A percentile compares a stretch with the other conserved stretches of the same genome.
These are phyloP conservation scores for Rhodotorula glutinis DNA, from an alignment of 1,284 basidiomycete species.

Conservation along the genomic window DNA sequence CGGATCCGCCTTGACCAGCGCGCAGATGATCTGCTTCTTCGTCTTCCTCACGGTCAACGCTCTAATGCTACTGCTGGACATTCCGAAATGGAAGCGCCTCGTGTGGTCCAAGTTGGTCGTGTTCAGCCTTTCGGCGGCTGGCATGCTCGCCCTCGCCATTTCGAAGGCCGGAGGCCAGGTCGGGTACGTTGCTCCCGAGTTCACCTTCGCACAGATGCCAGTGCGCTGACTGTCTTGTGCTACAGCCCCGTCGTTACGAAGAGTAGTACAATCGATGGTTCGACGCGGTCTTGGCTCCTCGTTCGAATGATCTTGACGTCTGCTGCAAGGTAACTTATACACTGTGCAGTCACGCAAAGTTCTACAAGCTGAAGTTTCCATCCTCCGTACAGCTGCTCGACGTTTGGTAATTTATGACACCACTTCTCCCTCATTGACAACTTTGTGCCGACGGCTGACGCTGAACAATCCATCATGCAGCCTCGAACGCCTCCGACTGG, in stretches of 20 bases:
- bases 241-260: conserved; percentile 12
- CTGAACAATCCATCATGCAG: background rate
- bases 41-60: conserved; percentile 15
- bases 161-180: conserved; percentile 30
- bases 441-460: background rate
- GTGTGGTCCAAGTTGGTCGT: conserved; percentile 44
- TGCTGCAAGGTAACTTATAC: conserved; percentile 5
- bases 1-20: conserved; percentile 7
- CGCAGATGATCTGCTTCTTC: conserved; percentile 39
- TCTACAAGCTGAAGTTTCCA: too few relatives aligned
- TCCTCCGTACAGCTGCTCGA: conserved; percentile 1
- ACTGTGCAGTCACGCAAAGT: too few relatives aligned
- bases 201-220: too few relatives aligned
- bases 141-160: conserved; percentile 13
- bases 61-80: conserved; percentile 2
- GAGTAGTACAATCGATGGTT: background rate
- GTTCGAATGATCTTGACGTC: conserved; percentile 20
- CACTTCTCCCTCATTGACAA: background rate
- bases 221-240: background rate
- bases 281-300: conserved; percentile 13
- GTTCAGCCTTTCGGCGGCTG: conserved; percentile 42
- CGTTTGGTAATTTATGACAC: background rate
- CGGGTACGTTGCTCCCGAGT: background rate
- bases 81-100: conserved; percentile 39
- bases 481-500: conserved; percentile 26